phyloP scores from a whole-genome alignment of 1,284 basidiomycete species.

The Bondarzewia mesenterica region DNA sequence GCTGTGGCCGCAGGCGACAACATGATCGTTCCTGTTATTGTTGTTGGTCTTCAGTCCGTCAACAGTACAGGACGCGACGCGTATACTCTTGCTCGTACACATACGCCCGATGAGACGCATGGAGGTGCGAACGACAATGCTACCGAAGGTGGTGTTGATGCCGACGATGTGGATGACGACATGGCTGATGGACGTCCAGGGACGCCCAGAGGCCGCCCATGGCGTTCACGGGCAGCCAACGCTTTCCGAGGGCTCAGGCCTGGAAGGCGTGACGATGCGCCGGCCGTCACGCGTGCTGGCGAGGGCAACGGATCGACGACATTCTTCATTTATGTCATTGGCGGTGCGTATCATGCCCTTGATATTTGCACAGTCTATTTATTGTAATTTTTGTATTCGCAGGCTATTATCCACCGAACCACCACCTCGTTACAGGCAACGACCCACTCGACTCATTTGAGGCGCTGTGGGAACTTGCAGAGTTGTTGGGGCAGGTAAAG shows the following conservation, averaged over 20 bases:
- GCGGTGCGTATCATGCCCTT: constrained; percentile 44
- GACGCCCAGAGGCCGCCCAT: constrained; percentile 20
- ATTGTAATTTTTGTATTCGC: background rate
- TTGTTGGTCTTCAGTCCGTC: constrained; percentile 73
- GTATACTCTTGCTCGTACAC: background rate
- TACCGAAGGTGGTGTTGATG: constrained; percentile 4
- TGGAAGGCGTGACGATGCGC: constrained; percentile 23
- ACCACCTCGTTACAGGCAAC: constrained; percentile 74
- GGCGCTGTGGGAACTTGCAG: constrained; percentile 68
- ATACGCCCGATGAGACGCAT: constrained; percentile 1
- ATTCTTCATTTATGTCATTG: constrained; percentile 77
- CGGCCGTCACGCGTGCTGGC: constrained; percentile 7
- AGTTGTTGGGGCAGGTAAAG: constrained; percentile 70
- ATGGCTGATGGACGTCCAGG: background rate
- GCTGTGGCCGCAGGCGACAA: constrained; percentile 14
- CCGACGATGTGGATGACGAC: background rate
- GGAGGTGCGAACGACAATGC: constrained; percentile 1
- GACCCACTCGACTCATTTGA: constrained; percentile 73
- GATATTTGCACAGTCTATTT: constrained; percentile 4
- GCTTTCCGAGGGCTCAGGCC: constrained; percentile 48
- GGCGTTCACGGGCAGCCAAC: constrained; percentile 35
- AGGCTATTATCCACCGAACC: constrained; percentile 84
- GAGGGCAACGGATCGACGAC: constrained; percentile 51
- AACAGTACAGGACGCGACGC: constrained; percentile 26
- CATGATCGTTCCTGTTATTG: constrained; percentile 65